A percentile compares a stretch with the other conserved stretches of the same genome.
These are phyloP conservation scores for Cucumis variabilis DNA, from an alignment of 331 rosid genomes.

Conservation along the genomic window DNA sequence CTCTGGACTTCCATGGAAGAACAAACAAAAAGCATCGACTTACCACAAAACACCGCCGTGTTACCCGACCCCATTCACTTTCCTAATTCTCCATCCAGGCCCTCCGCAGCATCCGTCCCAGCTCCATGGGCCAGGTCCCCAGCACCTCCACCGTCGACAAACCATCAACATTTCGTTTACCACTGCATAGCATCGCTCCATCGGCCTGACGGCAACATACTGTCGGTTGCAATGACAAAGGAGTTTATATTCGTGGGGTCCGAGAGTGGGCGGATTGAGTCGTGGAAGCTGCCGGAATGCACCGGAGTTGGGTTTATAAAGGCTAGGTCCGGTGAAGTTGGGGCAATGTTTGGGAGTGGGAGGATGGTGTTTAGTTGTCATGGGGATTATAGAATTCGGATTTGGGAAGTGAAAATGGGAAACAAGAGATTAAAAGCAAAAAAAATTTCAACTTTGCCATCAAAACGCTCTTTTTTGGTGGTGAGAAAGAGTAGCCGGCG, in stretches of 20 bases:
- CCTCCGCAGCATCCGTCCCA: background rate
- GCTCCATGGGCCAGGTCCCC: conserved; percentile 89
- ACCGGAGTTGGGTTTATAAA: conserved; percentile 61
- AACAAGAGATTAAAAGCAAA: conserved; percentile 53
- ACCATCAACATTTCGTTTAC: conserved; percentile 55
- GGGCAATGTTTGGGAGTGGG: conserved; percentile 59
- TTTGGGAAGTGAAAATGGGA: conserved; percentile 62
- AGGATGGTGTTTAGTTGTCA: conserved; percentile 73
- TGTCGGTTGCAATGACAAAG: conserved; percentile 64
- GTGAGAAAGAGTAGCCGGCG: conserved; percentile 31
- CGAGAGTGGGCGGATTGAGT: conserved; percentile 63
- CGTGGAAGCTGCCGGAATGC: conserved; percentile 82
- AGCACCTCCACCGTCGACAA: conserved; percentile 35
- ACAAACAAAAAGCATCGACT: conserved; percentile 17
- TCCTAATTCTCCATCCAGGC: conserved; percentile 11
- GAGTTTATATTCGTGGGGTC: conserved; percentile 78
- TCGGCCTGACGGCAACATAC: conserved; percentile 74
- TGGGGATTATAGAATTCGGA: conserved; percentile 66
- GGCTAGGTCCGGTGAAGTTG: conserved; percentile 54
- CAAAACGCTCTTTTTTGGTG: conserved; percentile 43
- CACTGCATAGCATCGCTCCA: conserved; percentile 85
- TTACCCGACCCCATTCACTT: background rate
- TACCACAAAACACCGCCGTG: background rate
- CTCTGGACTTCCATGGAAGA: conserved; percentile 24
- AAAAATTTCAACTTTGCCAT: conserved; percentile 56